Evolutionary conservation across 2,329 filamentous ascomycete genomes (phyloP), one percentile per base, ranked within the genome.

Genomic region (Escovopsis weberi): DNA sequence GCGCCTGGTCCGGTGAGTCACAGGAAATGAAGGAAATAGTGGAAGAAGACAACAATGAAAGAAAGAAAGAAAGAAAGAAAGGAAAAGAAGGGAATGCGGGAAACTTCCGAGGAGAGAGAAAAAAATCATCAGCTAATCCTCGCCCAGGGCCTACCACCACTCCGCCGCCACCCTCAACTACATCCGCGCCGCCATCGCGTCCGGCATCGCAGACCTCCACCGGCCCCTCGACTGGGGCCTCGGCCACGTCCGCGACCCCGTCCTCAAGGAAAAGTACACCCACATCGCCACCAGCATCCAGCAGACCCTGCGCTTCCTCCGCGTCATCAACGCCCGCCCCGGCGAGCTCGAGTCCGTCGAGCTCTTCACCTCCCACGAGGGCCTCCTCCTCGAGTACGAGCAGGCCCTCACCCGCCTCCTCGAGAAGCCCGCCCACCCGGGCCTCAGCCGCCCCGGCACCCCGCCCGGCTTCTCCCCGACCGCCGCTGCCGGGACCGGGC

Each of bases 101-200:
- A n/a, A n/a, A n/a, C n/a, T n/a, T n/a, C n/a, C n/a, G n/a, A n/a
- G n/a, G n/a, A n/a, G n/a, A n/a, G n/a, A n/a, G n/a, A n/a, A n/a
- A n/a, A n/a, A n/a, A n/a, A n/a, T n/a, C n/a, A n/a, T n/a, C n/a
- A n/a, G n/a, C n/a, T n/a, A n/a, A n/a, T n/a, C 19, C n/a, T n/a
- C 12, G 12, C 19, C 33, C 43, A 80, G 82, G 48, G 91, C 91
- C 4, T 98, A 98, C 68, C 91, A 94, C 63, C 83, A 96, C 63
- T 95, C 89, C 1, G 85, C 91, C 2, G 85, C 87, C 8, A 98
- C 91, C 0, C 72, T 94, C 47, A 98, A 98, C 67, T 96, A 91
- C 64, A 76, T 95, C 47, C 80, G 91, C 38, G 80, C 83, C 12
- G 79, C 89, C 39, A 67, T 96, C 36, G 73, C 83, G 1, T 88